A percentile compares a stretch with the other conserved stretches of the same genome.
phyloP scores from a whole-genome alignment of 106 monocot genomes.

The Acorus gramineus region DNA sequence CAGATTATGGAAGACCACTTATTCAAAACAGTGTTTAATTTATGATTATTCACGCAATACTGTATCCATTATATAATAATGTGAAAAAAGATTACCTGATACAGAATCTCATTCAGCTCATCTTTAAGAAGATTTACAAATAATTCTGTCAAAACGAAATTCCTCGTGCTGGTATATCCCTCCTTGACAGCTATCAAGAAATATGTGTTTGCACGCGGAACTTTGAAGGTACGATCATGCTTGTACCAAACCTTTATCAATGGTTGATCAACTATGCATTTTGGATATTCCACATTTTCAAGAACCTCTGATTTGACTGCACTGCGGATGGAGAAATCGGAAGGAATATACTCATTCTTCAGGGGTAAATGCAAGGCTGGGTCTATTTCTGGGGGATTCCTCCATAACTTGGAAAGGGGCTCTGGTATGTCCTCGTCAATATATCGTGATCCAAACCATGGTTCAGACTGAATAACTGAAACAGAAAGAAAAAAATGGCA shows the following conservation, averaged over 20 bases:
- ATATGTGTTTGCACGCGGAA: constrained; percentile 87
- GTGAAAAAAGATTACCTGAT: constrained; percentile 48
- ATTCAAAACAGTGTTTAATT: no score
- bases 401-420: constrained; percentile 58
- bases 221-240: constrained; percentile 76
- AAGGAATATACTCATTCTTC: constrained; percentile 88
- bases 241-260: constrained; percentile 85
- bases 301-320: constrained; percentile 14
- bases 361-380: constrained; percentile 63
- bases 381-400: constrained; percentile 43
- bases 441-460: constrained; percentile 93
- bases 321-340: constrained; percentile 62
- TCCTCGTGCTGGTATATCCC: constrained; percentile 51
- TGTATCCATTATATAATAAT: neutral
- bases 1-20: no score
- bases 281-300: constrained; percentile 23
- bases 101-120: constrained; percentile 82
- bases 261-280: constrained; percentile 69
- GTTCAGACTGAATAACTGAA: constrained; percentile 64
- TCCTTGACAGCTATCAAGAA: constrained; percentile 85
- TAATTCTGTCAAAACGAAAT: constrained; percentile 71
- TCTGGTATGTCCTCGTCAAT: constrained; percentile 70
- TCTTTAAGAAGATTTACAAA: constrained; percentile 84
- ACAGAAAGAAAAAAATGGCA: neutral
- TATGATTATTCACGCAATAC: no score